Base-by-base conservation (phyloP, 2,329 filamentous ascomycete genomes). In the Xylariales sp. region DNA sequence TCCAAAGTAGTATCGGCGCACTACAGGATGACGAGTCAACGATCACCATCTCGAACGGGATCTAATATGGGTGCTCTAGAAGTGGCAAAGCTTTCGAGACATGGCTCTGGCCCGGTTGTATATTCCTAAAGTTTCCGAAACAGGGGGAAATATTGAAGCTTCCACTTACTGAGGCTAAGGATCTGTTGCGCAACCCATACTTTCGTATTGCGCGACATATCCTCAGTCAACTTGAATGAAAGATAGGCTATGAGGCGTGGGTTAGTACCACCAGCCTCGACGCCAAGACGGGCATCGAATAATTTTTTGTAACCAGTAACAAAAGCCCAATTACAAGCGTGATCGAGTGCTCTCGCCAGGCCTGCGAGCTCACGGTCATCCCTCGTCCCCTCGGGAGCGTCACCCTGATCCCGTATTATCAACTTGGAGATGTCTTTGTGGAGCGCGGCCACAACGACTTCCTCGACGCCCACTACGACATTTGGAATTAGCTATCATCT, bases 261-360 rank as follows among this genome's bases (percentile, higher is more conserved):
- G 3, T 3, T 3, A 5, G 5, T 2, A 4, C 3, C 3, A 3
- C 3, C 8, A 0, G 3, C 5, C 1, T 56, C 10, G 52, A 62
- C 1, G 0, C 52, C 46, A 6, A 57, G 16, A 2, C 9, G 5
- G 6, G 18, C 39, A 1, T 32, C 5, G 39, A 66, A 52, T 3
- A 41, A 14, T 9, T 2, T 32, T 5, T n/a, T 12, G 16, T 57
- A 57, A 3, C 36, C 45, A 10, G 14, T 18, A 8, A 46, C 30
- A 10, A 57, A 62, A 32, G 18, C 45, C 46, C 50, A 57, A 1
- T 0, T 46, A 7, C 64, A 66, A 32, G 64, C 58, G 1, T 58
- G 39, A 0, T 39, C 9, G 6, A 62, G 58, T 5, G 64, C 64
- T 3, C 8, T 3, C 6, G 12, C 0, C 3, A 66, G 9, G 16